Base-by-base conservation (phyloP, 768 basidiomycete species). In the Vararia minispora region DNA sequence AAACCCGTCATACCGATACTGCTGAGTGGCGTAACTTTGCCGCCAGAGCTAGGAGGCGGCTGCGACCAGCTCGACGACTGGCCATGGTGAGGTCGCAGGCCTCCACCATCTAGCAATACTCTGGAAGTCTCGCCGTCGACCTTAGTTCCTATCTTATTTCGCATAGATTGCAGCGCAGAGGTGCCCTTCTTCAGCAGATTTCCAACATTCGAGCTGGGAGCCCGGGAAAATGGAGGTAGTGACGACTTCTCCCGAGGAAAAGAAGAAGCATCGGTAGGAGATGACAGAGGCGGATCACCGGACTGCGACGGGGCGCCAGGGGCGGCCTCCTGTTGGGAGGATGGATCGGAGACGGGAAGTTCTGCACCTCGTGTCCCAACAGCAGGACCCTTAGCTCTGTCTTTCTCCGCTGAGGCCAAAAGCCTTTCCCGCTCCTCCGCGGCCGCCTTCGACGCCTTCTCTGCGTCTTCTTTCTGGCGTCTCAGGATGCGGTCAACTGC, bases 401-500 rank as follows among this genome's bases (percentile, higher is more conserved):
- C 9, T n/a, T 42, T 46, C 3, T 44, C 41, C 25, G 51, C 57
- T 41, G 52, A 46, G 5, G 39, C 18, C 6, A 48, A 18, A 17
- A 37, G 20, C 22, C 7, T 8, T n/a, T 31, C 34, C 21, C 30
- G 60, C 39, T 58, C 54, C 47, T 62, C 53, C 42, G 63, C 54
- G 45, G 63, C 53, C 11, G 60, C 63, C 39, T 67, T 65, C 50
- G 79, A 71, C 0, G 71, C 65, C 9, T 71, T 68, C 40, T 71
- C 62, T 14, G 69, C 62, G 31, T 86, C 77, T 11, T 76, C 77
- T 51, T 72, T 72, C 51, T 94, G 87, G 46, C 86, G 82, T 41
- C 79, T 78, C 40, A 97, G 62, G 42, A 98, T 94, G 24, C 91
- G 72, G 52, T 95, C 92, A 37, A 97, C 92, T 88, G 40, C 17